A percentile compares a stretch with the other conserved stretches of the same genome.
phyloP scores from a whole-genome alignment of 2,329 filamentous ascomycete genomes.

The Penicillium corylophilum region DNA sequence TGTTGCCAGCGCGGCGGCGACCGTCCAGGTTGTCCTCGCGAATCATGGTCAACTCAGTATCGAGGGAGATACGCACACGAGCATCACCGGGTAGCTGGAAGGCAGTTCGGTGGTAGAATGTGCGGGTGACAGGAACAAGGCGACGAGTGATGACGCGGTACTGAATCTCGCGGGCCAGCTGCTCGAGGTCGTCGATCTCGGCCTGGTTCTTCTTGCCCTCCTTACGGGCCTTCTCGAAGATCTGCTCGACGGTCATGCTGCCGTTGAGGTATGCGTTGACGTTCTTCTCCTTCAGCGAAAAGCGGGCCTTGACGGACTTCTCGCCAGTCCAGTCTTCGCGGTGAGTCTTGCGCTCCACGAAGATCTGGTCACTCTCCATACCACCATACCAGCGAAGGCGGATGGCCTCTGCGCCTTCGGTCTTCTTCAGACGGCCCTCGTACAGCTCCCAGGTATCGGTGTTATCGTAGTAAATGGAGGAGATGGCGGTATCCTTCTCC shows the following conservation, averaged over 20 bases:
- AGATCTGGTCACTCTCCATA: constrained; percentile 93
- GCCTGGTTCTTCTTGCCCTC: constrained; percentile 92
- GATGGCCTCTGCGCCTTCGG: constrained; percentile 94
- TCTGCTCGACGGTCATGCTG: constrained; percentile 75
- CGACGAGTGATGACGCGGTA: constrained; percentile 87
- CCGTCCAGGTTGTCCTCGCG: constrained; percentile 95
- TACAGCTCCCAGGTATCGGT: constrained; percentile 92
- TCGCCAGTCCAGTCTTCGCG: constrained; percentile 99
- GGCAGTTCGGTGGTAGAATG: constrained; percentile 96
- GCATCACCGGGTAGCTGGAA: constrained; percentile 97
- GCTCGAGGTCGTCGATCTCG: constrained; percentile 85
- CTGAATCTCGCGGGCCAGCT: constrained; percentile 86
- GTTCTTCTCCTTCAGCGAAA: constrained; percentile 94
- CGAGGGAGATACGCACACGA: constrained; percentile 91
- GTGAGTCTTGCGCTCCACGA: constrained; percentile 96
- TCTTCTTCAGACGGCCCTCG: constrained; percentile 92
- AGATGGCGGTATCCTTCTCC: constrained; percentile 85
- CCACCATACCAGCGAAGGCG: constrained; percentile 96
- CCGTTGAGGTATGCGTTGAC: constrained; percentile 88
- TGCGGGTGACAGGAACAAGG: constrained; percentile 84
- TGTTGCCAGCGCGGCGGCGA: constrained; percentile 70
- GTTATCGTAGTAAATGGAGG: constrained; percentile 98
- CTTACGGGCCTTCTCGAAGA: constrained; percentile 96
- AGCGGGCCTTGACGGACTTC: constrained; percentile 97
- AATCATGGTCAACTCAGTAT: constrained; percentile 92